These are phyloP conservation scores for Pontederia paniculata DNA, from an alignment of 176 grass and related monocot genomes.

Conservation along the genomic window DNA sequence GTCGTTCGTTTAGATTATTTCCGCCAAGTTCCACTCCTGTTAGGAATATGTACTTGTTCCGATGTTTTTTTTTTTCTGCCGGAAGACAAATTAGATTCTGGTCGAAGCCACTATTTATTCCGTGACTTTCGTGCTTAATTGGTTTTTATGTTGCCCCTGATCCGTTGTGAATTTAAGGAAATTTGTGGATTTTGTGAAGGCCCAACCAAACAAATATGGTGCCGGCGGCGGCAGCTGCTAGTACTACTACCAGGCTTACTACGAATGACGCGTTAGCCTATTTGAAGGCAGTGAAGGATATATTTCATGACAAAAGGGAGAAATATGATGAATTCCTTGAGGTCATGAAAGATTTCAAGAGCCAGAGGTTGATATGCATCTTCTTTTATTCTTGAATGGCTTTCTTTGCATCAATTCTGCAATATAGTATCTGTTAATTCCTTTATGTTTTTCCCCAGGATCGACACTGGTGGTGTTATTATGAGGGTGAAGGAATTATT, in stretches of 20 bases:
- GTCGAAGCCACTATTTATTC: neutral
- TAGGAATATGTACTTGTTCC: too few species aligned
- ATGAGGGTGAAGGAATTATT: slow-evolving; percentile 86
- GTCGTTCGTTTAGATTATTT: too few species aligned
- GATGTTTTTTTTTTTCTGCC: neutral
- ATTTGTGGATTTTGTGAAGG: slow-evolving; percentile 24
- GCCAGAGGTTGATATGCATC: slow-evolving; percentile 52
- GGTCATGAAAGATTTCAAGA: slow-evolving; percentile 99
- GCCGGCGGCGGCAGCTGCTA: slow-evolving; percentile 17
- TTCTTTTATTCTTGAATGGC: neutral
- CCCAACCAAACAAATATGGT: slow-evolving; percentile 40
- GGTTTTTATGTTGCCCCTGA: neutral
- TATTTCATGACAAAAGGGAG: slow-evolving; percentile 92
- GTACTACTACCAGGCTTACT: slow-evolving; percentile 51
- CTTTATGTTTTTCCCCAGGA: slow-evolving; percentile 32
- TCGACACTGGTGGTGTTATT: slow-evolving; percentile 92
- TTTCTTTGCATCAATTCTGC: slow-evolving; percentile 2
- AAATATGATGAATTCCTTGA: slow-evolving; percentile 99
- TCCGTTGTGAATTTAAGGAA: slow-evolving; percentile 9
- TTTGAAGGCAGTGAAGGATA: slow-evolving; percentile 89
- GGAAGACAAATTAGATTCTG: neutral
- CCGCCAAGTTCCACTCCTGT: too few species aligned
- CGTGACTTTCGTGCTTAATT: neutral
- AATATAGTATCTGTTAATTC: neutral
- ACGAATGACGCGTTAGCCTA: slow-evolving; percentile 90